These are phyloP conservation scores for Aspergillus asperescens DNA, from an alignment of 495 filamentous ascomycete species.

Conservation along the genomic window DNA sequence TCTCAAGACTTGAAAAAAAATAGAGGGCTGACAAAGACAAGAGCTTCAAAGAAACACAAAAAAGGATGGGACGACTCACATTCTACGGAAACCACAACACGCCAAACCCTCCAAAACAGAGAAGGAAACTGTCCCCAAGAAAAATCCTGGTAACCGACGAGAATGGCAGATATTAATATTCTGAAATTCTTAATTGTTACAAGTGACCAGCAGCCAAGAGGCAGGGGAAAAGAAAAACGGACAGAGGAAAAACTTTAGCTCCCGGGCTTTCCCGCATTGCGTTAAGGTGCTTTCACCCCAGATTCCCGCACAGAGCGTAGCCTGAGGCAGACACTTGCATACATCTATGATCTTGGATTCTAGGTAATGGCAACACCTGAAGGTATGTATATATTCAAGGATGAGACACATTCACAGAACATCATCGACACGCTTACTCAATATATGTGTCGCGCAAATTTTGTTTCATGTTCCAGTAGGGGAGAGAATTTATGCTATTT, in stretches of 20 bases:
- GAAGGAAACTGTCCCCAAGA: conserved; percentile 2
- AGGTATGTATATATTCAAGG: no score
- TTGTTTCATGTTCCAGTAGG: background rate
- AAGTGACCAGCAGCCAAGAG: conserved; percentile 21
- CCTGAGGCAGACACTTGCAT: background rate
- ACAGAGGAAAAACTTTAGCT: conserved; percentile 28
- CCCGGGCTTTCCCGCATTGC: conserved; percentile 44
- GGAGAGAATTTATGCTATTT: conserved; percentile 9
- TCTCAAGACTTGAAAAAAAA: conserved; percentile 21
- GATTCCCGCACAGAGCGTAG: conserved; percentile 14
- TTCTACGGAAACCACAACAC: conserved; percentile 21
- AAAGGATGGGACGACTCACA: conserved; percentile 14
- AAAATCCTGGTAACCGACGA: conserved; percentile 3
- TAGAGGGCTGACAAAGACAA: conserved; percentile 23
- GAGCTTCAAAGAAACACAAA: conserved; percentile 12
- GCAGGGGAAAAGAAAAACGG: conserved; percentile 4
- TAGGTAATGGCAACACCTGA: no score
- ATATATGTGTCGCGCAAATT: background rate
- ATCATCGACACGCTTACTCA: background rate
- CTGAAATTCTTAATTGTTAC: conserved; percentile 14
- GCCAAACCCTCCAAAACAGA: conserved; percentile 22
- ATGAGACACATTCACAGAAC: no score
- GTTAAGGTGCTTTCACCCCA: conserved; percentile 31
- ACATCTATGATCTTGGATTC: no score
- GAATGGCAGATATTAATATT: conserved; percentile 14